A percentile compares a stretch with the other conserved stretches of the same genome.
These are phyloP conservation scores for Blastocystis sp. DNA, from an alignment of 352 stramenopile species.

Conservation along the genomic window DNA sequence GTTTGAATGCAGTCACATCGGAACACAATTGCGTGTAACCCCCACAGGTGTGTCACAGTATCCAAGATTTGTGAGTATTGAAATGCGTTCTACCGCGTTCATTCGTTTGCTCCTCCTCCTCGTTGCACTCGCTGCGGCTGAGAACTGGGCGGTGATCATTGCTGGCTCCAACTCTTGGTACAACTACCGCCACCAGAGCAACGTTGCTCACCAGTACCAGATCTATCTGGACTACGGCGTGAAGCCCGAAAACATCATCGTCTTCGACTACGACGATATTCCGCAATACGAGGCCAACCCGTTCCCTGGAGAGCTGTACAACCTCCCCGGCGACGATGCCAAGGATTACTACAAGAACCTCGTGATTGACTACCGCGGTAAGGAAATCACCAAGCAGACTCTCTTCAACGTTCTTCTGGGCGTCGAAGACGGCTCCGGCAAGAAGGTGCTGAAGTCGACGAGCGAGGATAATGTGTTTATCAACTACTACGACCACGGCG, in stretches of 20 bases:
- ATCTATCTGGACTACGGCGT: slow-evolving; percentile 5
- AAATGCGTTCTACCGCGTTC: too few species aligned
- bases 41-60: too few species aligned
- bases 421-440: not conserved
- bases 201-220: slow-evolving; percentile 48
- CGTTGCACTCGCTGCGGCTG: slow-evolving; percentile 11
- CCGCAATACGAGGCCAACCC: slow-evolving; percentile 7
- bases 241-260: slow-evolving; percentile 61
- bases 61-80: too few species aligned
- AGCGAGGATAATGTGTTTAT: slow-evolving; percentile 52
- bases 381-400: slow-evolving; percentile 15
- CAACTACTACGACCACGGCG: slow-evolving; percentile 59
- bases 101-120: too few species aligned
- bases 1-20: too few species aligned
- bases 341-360: slow-evolving; percentile 48
- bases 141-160: slow-evolving; percentile 44
- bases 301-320: slow-evolving; percentile 53
- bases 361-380: slow-evolving; percentile 57
- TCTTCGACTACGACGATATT: slow-evolving; percentile 28
- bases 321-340: slow-evolving; percentile 32
- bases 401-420: not conserved
- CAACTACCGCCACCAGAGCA: slow-evolving; percentile 51
- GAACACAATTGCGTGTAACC: too few species aligned
- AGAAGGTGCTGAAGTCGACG: slow-evolving; percentile 62
- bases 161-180: slow-evolving; percentile 4